Evolutionary conservation across 345 rosid species (phyloP).

Genomic region (Moricandia moricandioides): DNA sequence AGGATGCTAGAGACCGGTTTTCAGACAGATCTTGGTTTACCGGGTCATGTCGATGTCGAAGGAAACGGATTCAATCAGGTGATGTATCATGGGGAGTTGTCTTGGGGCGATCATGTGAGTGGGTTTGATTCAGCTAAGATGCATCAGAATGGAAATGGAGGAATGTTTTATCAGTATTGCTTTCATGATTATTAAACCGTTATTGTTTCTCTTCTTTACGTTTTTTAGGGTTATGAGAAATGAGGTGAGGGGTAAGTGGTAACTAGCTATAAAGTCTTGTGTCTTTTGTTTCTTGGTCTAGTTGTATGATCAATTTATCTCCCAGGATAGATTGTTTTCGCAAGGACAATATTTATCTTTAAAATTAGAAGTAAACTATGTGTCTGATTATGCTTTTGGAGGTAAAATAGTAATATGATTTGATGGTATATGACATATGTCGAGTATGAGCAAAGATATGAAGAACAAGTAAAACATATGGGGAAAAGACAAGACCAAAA

Average conservation of each 20-base stretch:
- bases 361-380: background rate
- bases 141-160: slow-evolving; percentile 22
- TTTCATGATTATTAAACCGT: slow-evolving; percentile 24
- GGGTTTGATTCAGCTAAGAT: slow-evolving; percentile 26
- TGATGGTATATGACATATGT: slow-evolving; percentile 1
- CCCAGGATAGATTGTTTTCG: background rate
- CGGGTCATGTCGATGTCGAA: slow-evolving; percentile 1
- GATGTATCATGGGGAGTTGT: slow-evolving; percentile 29
- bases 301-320: slow-evolving; percentile 12
- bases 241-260: background rate
- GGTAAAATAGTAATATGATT: background rate
- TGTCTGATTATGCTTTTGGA: background rate
- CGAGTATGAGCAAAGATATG: background rate
- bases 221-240: slow-evolving; percentile 17
- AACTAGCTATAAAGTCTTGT: slow-evolving; percentile 4
- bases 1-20: slow-evolving; percentile 8
- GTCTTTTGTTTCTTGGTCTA: slow-evolving; percentile 3
- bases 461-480: background rate
- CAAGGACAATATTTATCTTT: background rate
- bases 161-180: slow-evolving; percentile 30
- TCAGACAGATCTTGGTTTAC: slow-evolving; percentile 13
- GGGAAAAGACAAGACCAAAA: slow-evolving; percentile 19
- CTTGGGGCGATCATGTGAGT: slow-evolving; percentile 23
- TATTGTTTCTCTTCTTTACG: background rate
- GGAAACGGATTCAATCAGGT: slow-evolving; percentile 27